A percentile compares a stretch with the other conserved stretches of the same genome.
phyloP scores from a whole-genome alignment of 129 eudicot species.

The sunflower (Helianthus annuus) region DNA sequence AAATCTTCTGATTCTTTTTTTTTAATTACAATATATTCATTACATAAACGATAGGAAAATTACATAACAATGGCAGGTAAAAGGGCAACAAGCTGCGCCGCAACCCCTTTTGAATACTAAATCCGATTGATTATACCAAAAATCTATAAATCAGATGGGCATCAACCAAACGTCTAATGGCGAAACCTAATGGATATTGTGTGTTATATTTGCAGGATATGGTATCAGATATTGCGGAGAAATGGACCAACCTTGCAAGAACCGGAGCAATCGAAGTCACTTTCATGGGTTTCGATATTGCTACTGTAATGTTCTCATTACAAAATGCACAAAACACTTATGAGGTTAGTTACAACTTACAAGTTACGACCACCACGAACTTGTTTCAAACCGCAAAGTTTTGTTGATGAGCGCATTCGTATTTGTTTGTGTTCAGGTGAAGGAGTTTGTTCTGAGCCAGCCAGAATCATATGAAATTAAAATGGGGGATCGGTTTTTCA shows the following conservation, averaged over 20 bases:
- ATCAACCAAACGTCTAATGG: neutral
- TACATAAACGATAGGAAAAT: too few species aligned
- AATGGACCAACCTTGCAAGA: slow-evolving; percentile 78
- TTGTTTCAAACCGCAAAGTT: neutral
- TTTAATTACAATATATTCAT: too few species aligned
- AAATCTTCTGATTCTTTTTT: neutral
- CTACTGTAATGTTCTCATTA: slow-evolving; percentile 84
- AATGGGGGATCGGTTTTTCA: slow-evolving; percentile 69
- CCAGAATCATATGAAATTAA: slow-evolving; percentile 92
- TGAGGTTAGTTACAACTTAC: slow-evolving; percentile 51
- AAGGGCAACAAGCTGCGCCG: too few species aligned
- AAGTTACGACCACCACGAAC: neutral
- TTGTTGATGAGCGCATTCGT: neutral
- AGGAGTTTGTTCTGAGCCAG: slow-evolving; percentile 70
- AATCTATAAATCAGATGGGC: neutral
- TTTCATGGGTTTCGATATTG: slow-evolving; percentile 74
- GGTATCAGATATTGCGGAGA: slow-evolving; percentile 67
- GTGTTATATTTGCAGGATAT: slow-evolving; percentile 47
- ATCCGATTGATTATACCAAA: too few species aligned
- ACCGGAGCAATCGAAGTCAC: slow-evolving; percentile 70
- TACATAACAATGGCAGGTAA: too few species aligned
- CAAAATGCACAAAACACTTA: slow-evolving; percentile 73
- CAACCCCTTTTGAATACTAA: too few species aligned
- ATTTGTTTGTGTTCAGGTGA: slow-evolving; percentile 46
- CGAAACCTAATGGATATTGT: neutral